Evolutionary conservation across 495 filamentous ascomycete species (phyloP).

Genomic region (Articulospora tetracladia): DNA sequence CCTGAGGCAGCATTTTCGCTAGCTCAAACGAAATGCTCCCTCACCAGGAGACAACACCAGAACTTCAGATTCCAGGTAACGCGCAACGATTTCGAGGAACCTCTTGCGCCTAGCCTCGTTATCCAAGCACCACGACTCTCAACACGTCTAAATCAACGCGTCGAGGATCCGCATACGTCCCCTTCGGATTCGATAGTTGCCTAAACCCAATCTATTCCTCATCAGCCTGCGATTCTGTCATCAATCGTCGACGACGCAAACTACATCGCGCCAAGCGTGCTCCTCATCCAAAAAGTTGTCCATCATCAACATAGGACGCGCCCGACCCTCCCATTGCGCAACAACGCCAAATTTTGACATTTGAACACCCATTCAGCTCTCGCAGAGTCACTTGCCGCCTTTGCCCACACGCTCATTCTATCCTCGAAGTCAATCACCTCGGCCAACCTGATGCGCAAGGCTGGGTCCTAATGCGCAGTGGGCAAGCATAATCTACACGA

Average conservation of each 20-base stretch:
- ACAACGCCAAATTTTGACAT: slow-evolving; percentile 7
- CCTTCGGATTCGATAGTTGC: slow-evolving; percentile 7
- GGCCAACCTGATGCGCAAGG: slow-evolving; percentile 28
- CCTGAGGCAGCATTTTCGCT: too few species aligned
- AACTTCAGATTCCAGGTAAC: neutral
- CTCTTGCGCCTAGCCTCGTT: slow-evolving; percentile 10
- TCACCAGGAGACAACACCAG: neutral
- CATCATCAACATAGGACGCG: slow-evolving; percentile 26
- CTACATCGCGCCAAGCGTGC: slow-evolving; percentile 25
- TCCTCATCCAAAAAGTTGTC: slow-evolving; percentile 22
- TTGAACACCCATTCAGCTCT: neutral
- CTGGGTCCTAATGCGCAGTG: slow-evolving; percentile 24
- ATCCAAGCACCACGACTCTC: slow-evolving; percentile 18
- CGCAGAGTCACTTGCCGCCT: neutral
- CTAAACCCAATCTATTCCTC: neutral
- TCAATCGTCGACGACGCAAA: slow-evolving; percentile 12
- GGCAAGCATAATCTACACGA: slow-evolving; percentile 8
- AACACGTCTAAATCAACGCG: slow-evolving; percentile 21
- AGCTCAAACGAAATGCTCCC: too few species aligned
- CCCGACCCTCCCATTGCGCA: slow-evolving; percentile 15
- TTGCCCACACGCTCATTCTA: slow-evolving; percentile 14
- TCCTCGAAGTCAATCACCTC: slow-evolving; percentile 3
- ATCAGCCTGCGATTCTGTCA: slow-evolving; percentile 13
- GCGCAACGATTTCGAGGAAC: neutral
- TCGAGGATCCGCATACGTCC: slow-evolving; percentile 5